Evolutionary conservation across 2,329 filamentous ascomycete genomes (phyloP).

Genomic region (Fusarium redolens): DNA sequence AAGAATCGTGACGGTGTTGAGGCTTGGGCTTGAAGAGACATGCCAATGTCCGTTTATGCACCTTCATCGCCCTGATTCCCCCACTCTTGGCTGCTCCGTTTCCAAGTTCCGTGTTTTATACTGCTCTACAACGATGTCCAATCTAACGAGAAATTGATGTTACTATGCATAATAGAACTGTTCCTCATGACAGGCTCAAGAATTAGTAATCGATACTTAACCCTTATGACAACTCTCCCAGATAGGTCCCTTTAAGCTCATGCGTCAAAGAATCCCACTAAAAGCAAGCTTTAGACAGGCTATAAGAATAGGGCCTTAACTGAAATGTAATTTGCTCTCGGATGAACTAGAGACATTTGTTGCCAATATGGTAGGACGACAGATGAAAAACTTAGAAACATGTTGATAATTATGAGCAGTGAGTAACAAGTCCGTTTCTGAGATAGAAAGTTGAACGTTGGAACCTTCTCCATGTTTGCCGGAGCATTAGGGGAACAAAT

Average conservation of each 20-base stretch:
- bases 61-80: not conserved
- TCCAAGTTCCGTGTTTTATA: not conserved
- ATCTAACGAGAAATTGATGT: not conserved
- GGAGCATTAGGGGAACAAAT: too few relatives aligned
- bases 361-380: not conserved
- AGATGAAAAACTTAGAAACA: too few relatives aligned
- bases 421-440: too few relatives aligned
- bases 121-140: not conserved
- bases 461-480: too few relatives aligned
- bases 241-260: not conserved
- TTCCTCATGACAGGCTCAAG: rapidly evolving
- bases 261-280: not conserved
- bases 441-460: too few relatives aligned
- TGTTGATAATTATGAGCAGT: too few relatives aligned
- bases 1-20: not conserved
- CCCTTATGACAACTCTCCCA: not conserved
- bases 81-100: not conserved
- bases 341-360: not conserved
- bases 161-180: rapidly evolving
- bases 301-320: not conserved
- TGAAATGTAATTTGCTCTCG: not conserved
- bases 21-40: not conserved
- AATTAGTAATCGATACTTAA: rapidly evolving
- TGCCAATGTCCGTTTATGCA: rapidly evolving
- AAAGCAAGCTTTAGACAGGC: not conserved